Base-by-base conservation (phyloP, 306 rosid species). In the Begonia peltatifolia region DNA sequence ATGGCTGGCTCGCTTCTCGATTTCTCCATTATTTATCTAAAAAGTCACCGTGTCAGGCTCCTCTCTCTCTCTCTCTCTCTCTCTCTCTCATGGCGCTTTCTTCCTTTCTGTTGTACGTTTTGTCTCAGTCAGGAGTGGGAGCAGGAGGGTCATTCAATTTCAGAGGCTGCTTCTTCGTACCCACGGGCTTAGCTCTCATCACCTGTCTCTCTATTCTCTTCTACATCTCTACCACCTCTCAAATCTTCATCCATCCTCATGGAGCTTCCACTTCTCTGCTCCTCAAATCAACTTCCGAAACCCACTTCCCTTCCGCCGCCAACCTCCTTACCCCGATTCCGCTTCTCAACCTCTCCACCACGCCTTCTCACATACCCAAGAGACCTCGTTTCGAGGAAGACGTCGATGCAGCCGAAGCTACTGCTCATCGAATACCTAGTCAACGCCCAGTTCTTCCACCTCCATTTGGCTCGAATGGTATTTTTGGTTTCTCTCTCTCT, bases 151-250 rank as follows among this genome's bases (percentile, higher is more conserved):
- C 38, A 7, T 30, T 52, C 13, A 68, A 77, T 41, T 51, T 54
- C 53, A 64, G 63, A 41, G 46, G 44, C 53, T 65, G 61, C 50
- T 64, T 71, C 69, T 69, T 84, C 74, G 53, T 74, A 57, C 89
- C 84, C 59, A 67, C 78, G 56, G 67, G 56, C 54, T 61, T 81
- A 52, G 84, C 81, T 50, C 78, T 84, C 22, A 52, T 63, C 42
- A 71, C 78, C 11, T 64, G 65, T 22, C 59, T 78, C 18, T 69
- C 62, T 59, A 57, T 84, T 47, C 68, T 81, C 67, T 62, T 76
- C 16, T 81, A 71, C 73, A 52, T 69, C 49, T 78, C 80, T 64
- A 50, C 74, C 5, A 76, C 81, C 42, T 75, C 89, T 38, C 65
- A 63, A 43, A 65, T 78, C 65, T 71, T 67, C 72, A 41, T 53